phyloP scores from a whole-genome alignment of 495 filamentous ascomycete species.

The Trichoderma parareesei region DNA sequence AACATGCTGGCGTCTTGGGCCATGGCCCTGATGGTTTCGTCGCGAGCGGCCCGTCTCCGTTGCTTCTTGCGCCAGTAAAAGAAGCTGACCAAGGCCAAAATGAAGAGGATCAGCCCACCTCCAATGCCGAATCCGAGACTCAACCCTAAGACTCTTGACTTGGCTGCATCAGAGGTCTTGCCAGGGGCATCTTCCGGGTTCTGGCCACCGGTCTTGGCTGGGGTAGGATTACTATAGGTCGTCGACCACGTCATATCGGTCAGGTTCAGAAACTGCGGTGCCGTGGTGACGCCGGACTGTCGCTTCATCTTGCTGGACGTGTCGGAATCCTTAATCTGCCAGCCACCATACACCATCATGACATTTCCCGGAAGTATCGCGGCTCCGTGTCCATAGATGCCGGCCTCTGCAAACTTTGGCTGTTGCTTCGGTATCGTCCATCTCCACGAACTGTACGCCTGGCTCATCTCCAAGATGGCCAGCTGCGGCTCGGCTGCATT shows the following conservation, averaged over 20 bases:
- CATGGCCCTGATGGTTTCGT: constrained; percentile 31
- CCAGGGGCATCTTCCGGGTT: constrained; percentile 11
- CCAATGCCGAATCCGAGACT: constrained; percentile 72
- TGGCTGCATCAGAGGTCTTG: neutral
- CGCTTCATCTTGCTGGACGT: constrained; percentile 33
- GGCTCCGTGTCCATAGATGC: constrained; percentile 80
- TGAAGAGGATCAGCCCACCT: constrained; percentile 50
- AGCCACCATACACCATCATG: constrained; percentile 86
- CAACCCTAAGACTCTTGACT: constrained; percentile 28
- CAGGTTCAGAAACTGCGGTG: constrained; percentile 67
- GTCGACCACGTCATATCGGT: constrained; percentile 64
- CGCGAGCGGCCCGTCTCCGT: constrained; percentile 24
- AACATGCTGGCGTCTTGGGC: constrained; percentile 31
- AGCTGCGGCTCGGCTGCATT: constrained; percentile 74
- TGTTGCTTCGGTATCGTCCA: constrained; percentile 58
- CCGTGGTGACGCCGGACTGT: constrained; percentile 29
- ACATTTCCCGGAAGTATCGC: constrained; percentile 75
- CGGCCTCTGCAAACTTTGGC: constrained; percentile 33
- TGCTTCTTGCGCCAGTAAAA: constrained; percentile 52
- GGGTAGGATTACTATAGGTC: constrained; percentile 39
- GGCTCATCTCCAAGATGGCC: constrained; percentile 62
- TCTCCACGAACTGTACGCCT: constrained; percentile 64
- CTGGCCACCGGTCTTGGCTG: constrained; percentile 17
- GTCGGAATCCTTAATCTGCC: constrained; percentile 46
- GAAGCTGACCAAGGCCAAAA: constrained; percentile 42